Percentiles rank a stretch among this genome's conserved stretches.
Evolutionary conservation across 83 land plant species (phyloP).

Genomic region (Diphasiastrum complanatum): DNA sequence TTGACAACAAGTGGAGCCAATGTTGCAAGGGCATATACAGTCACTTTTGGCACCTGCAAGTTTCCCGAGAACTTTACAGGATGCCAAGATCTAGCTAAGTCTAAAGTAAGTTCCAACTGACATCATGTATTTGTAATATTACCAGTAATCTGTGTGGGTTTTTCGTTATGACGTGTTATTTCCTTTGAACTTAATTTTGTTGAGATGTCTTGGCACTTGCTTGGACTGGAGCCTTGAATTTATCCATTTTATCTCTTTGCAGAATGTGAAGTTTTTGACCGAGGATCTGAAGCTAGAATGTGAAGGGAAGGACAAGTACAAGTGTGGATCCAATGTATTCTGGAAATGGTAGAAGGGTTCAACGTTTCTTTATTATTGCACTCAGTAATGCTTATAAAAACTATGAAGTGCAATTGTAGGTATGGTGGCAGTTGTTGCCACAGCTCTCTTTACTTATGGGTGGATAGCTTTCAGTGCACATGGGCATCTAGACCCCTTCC

Average conservation of each 20-base stretch:
- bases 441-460: no score
- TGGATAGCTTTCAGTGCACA: no score
- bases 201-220: neutral
- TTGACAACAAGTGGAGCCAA: conserved; percentile 89
- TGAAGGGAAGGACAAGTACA: conserved; percentile 82
- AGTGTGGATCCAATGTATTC: conserved; percentile 90
- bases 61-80: conserved; percentile 96
- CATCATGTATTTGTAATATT: neutral
- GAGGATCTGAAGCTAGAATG: conserved; percentile 81
- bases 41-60: conserved; percentile 75
- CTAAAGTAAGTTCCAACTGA: conserved; percentile 38
- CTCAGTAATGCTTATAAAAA: no score
- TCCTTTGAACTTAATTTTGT: neutral
- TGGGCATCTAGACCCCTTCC: no score
- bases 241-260: conserved; percentile 18
- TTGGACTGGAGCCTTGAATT: neutral
- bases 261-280: conserved; percentile 68
- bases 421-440: no score
- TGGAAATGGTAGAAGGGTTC: conserved; percentile 76
- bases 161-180: neutral
- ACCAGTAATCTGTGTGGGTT: no score
- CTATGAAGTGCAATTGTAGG: no score
- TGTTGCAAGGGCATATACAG: conserved; percentile 79
- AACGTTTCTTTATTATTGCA: no score
- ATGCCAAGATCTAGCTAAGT: conserved; percentile 88